phyloP scores from a whole-genome alignment of 768 basidiomycete species.

The Pisolithus microcarpus region DNA sequence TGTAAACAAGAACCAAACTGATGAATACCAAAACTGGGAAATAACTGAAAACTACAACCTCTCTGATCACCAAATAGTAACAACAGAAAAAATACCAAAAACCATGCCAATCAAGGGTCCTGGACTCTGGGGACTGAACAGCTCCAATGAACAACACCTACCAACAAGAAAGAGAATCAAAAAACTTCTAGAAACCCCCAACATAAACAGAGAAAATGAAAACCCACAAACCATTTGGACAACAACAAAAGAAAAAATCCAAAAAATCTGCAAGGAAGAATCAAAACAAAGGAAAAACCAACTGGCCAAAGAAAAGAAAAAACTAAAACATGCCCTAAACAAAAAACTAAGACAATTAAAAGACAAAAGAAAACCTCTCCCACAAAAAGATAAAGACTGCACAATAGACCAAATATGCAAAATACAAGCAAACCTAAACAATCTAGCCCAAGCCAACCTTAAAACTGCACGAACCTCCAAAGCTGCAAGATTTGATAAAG shows the following conservation, averaged over 20 bases:
- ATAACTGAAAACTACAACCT: neutral
- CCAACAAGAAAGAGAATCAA: neutral
- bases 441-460: neutral
- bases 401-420: neutral
- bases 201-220: neutral
- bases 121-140: neutral
- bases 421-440: neutral
- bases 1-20: accelerated
- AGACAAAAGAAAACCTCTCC: neutral
- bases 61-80: conserved; percentile 8
- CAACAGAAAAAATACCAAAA: neutral
- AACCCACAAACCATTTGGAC: neutral
- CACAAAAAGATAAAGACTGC: neutral
- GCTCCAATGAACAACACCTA: neutral
- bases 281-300: neutral
- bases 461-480: neutral
- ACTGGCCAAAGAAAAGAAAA: neutral
- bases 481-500: neutral
- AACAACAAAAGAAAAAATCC: neutral
- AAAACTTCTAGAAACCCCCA: neutral
- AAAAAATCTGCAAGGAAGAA: neutral
- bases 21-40: neutral
- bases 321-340: neutral
- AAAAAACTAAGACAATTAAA: neutral
- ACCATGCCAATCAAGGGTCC: neutral